Conservation (phyloP, 139 green algal species). For the Ulvella scutata region DNA sequence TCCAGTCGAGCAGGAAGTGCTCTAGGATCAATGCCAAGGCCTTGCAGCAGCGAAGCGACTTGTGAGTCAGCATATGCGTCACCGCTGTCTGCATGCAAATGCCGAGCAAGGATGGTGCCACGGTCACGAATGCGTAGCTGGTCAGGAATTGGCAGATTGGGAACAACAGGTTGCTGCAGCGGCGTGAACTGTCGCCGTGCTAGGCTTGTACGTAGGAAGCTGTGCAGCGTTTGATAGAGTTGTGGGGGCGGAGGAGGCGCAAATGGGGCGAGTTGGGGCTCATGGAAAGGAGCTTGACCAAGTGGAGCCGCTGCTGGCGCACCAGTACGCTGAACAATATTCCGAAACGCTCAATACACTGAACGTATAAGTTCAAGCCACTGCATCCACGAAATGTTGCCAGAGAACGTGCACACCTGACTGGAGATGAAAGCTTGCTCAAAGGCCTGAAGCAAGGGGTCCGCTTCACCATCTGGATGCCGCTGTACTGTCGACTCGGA, state of each 20-base stretch:
- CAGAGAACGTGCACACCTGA: too few species aligned
- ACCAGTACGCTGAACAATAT: too few species aligned
- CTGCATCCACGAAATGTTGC: too few species aligned
- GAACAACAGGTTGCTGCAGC: background rate
- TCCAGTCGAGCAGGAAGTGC: conserved; percentile 27
- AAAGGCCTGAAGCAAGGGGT: background rate
- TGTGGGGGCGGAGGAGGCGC: background rate
- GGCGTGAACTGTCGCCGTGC: background rate
- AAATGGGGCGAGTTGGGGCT: background rate
- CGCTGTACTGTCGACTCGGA: background rate
- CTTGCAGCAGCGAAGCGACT: conserved; percentile 47
- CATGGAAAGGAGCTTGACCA: too few species aligned
- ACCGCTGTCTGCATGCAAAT: conserved; percentile 54
- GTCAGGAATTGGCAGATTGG: conserved; percentile 18
- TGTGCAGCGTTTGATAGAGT: conserved; percentile 5
- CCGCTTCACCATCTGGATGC: background rate
- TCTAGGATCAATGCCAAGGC: conserved; percentile 45
- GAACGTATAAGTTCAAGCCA: too few species aligned
- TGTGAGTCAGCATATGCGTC: conserved; percentile 42
- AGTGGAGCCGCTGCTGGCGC: too few species aligned
- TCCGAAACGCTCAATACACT: too few species aligned
- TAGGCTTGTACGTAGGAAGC: conserved; percentile 7
- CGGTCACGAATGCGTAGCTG: conserved; percentile 49
- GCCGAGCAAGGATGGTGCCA: conserved; percentile 61
- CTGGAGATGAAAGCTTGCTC: background rate